Conservation (phyloP, 805 yeast species). For the Nakazawaea ambrosiae region DNA sequence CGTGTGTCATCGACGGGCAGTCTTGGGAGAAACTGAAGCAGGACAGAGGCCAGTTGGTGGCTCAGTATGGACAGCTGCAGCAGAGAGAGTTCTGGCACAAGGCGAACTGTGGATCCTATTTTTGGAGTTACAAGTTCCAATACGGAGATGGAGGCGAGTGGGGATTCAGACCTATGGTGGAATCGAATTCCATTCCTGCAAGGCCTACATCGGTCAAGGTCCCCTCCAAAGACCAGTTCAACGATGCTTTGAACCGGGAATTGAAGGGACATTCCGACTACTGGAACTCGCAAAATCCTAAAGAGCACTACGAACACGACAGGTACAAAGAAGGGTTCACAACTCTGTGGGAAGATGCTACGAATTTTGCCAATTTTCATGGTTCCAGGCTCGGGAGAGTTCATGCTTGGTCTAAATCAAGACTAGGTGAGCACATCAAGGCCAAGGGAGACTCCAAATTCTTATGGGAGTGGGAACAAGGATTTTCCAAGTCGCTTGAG, state of each 20-base stretch:
- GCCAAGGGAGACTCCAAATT: constrained; percentile 48
- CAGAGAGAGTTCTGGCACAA: constrained; percentile 36
- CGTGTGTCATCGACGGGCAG: constrained; percentile 74
- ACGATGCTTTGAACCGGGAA: constrained; percentile 30
- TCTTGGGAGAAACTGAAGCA: constrained; percentile 54
- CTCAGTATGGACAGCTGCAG: constrained; percentile 56
- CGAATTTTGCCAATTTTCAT: constrained; percentile 59
- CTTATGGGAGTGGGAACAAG: constrained; percentile 89
- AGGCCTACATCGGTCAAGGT: constrained; percentile 19
- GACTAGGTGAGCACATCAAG: constrained; percentile 55
- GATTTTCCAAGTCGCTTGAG: constrained; percentile 58
- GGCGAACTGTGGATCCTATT: constrained; percentile 67
- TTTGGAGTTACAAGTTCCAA: constrained; percentile 88
- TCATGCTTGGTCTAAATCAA: constrained; percentile 58
- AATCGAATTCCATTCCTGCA: constrained; percentile 47
- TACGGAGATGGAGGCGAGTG: constrained; percentile 95
- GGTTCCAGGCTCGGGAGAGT: constrained; percentile 71
- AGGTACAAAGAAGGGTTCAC: constrained; percentile 73
- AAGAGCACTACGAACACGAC: constrained; percentile 70
- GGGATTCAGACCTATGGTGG: constrained; percentile 80
- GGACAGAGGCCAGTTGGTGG: constrained; percentile 49
- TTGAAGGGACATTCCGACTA: constrained; percentile 47
- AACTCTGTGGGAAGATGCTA: constrained; percentile 68
- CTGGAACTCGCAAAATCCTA: constrained; percentile 57
- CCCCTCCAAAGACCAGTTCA: constrained; percentile 36